phyloP scores from a whole-genome alignment of 2,329 filamentous ascomycete species.

The Ophiostoma triangulosporum region DNA sequence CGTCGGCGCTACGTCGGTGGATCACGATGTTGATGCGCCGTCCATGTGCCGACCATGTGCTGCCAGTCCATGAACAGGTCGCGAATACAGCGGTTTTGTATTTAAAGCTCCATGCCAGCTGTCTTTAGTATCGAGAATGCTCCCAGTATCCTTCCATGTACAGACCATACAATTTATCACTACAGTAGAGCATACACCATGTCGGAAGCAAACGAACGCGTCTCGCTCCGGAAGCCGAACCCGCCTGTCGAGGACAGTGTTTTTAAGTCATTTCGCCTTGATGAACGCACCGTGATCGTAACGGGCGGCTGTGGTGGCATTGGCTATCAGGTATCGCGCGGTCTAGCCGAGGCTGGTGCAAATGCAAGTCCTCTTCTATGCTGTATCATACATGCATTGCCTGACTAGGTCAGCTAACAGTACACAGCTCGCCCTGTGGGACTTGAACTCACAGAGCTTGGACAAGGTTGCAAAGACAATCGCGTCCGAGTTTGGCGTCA shows the following conservation, averaged over 20 bases:
- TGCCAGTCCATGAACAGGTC: too few relatives aligned
- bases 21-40: too few relatives aligned
- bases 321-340: constrained; percentile 42
- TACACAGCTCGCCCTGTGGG: neutral
- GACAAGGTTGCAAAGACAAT: neutral
- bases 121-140: too few relatives aligned
- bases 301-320: constrained; percentile 45
- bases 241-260: constrained; percentile 11
- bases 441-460: neutral
- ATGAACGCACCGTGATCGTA: constrained; percentile 41
- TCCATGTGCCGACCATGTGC: too few relatives aligned
- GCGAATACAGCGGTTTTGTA: too few relatives aligned
- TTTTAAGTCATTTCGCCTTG: constrained; percentile 35
- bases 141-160: too few relatives aligned
- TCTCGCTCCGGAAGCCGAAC: constrained; percentile 10
- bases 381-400: neutral
- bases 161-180: too few relatives aligned
- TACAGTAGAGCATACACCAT: too few relatives aligned
- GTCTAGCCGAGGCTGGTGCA: constrained; percentile 43
- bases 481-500: constrained; percentile 48
- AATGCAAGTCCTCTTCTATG: constrained; percentile 25
- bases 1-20: too few relatives aligned
- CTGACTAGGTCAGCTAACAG: too few relatives aligned
- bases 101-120: too few relatives aligned
- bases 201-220: neutral